A percentile compares a stretch with the other conserved stretches of the same genome.
These are phyloP conservation scores for Termitomyces sp. DNA, from an alignment of 768 basidiomycete species.

Conservation along the genomic window DNA sequence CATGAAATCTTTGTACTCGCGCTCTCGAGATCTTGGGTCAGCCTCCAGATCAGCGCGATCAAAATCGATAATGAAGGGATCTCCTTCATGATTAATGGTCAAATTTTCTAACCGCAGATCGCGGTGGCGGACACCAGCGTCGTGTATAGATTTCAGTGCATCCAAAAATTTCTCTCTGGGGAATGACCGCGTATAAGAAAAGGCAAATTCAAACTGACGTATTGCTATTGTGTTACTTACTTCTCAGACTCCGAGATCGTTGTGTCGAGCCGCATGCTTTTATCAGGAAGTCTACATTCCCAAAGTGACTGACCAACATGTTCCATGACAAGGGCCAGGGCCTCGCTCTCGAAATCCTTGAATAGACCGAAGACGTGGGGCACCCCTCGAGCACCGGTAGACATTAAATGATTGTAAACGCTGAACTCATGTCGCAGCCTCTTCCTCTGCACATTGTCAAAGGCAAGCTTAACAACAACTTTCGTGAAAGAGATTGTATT, in stretches of 20 bases:
- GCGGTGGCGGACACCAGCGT: not conserved
- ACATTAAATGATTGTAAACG: not conserved
- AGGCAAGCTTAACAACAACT: not conserved
- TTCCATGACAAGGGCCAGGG: not conserved
- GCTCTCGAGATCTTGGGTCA: not conserved
- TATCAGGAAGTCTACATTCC: not conserved
- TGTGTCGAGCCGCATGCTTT: not conserved
- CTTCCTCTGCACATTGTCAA: not conserved
- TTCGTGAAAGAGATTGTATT: not conserved
- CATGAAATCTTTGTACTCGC: not conserved
- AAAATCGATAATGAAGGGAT: not conserved
- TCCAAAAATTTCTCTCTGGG: not conserved
- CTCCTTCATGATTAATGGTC: not conserved
- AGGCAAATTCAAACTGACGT: not conserved
- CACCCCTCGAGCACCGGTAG: not conserved
- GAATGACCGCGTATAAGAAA: not conserved
- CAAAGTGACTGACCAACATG: not conserved
- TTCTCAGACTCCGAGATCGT: not conserved
- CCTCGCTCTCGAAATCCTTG: not conserved
- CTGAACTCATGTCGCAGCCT: not conserved
- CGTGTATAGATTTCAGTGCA: not conserved
- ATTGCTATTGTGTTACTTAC: not conserved
- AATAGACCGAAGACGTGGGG: not conserved
- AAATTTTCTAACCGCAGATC: not conserved
- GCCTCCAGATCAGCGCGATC: not conserved